Evolutionary conservation across 768 basidiomycete genomes (phyloP).

Genomic region (Mycena albidolilacea): DNA sequence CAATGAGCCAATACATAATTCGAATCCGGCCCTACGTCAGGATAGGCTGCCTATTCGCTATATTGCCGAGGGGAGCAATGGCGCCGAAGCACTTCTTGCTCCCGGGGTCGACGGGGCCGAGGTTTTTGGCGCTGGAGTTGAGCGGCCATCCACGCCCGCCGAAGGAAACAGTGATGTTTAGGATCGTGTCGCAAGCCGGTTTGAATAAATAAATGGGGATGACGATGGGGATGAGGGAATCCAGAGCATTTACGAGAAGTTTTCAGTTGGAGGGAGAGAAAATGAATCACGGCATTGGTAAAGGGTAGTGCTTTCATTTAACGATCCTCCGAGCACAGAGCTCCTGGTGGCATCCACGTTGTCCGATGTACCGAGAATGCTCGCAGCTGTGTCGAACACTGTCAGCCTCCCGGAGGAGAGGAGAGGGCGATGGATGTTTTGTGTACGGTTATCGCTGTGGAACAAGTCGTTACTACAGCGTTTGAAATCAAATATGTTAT

Average conservation of each 20-base stretch:
- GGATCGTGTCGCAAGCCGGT: background rate
- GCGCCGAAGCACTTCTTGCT: background rate
- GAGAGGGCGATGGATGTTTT: background rate
- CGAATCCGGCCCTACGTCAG: background rate
- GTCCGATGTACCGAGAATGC: background rate
- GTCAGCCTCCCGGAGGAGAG: background rate
- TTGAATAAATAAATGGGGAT: background rate
- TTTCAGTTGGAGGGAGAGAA: background rate
- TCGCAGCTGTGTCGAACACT: background rate
- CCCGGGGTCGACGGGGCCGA: background rate
- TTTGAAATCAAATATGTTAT: background rate
- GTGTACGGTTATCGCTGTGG: conserved; percentile 1
- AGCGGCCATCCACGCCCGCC: background rate
- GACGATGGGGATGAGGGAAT: too few relatives aligned
- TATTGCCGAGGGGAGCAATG: background rate
- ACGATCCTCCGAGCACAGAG: too few relatives aligned
- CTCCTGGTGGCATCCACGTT: too few relatives aligned
- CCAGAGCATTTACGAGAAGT: too few relatives aligned
- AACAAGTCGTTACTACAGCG: background rate
- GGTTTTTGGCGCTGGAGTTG: background rate
- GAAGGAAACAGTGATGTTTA: conserved; percentile 8
- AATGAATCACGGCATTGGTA: conserved; percentile 5
- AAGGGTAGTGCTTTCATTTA: background rate
- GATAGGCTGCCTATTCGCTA: background rate
- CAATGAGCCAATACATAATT: too few relatives aligned